Evolutionary conservation across 2,329 filamentous ascomycete genomes (phyloP), one percentile per base, ranked within the genome.

Genomic region (Cercospora nicotianae): DNA sequence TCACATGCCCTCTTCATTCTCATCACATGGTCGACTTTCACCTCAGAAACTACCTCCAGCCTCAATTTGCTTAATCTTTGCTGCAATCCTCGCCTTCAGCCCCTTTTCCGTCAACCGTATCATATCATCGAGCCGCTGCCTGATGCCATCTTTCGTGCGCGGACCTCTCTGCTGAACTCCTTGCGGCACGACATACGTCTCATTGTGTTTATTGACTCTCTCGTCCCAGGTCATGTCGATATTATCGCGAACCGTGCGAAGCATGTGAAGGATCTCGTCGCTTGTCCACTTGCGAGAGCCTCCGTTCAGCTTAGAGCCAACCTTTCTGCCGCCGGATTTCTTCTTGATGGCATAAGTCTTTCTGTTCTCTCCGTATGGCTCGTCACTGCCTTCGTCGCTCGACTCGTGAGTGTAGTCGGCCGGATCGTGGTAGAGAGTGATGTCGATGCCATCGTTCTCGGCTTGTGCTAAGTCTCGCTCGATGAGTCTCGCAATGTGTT

Each of bases 31-130:
- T 8, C 48, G 6, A 9, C 3, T 2, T 55, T 26, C 48, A 55
- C 20, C 48, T 55, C 23, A 30, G 20, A 28, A 23, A 30, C 3
- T 55, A 13, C n/a, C 30, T 20, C 20, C 28, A 23, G 55, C 55
- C 55, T 65, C 55, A 7, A 65, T 30, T 16, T 65, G 55, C 23
- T 20, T 20, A 13, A 66, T 61, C 36, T 67, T 67, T 18, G 33
- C 53, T 8, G 28, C 53, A 13, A 67, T n/a, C 18, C 65, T 31
- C 26, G 4, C 60, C 26, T 63, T 33, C 51, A 67, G 18, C 8
- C 65, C 65, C 6, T 23, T 13, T 3, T 28, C 23, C 12, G 51
- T 60, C 53, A 67, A 18, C 10, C 60, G 39, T 13, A 63, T 62
- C 48, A 60, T 23, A 28, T 48, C 48, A 9, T 51, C 36, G 18